A percentile compares a stretch with the other conserved stretches of the same genome.
These are phyloP conservation scores for Penicillium polonicum DNA, from an alignment of 2,329 filamentous ascomycete species.

Conservation along the genomic window DNA sequence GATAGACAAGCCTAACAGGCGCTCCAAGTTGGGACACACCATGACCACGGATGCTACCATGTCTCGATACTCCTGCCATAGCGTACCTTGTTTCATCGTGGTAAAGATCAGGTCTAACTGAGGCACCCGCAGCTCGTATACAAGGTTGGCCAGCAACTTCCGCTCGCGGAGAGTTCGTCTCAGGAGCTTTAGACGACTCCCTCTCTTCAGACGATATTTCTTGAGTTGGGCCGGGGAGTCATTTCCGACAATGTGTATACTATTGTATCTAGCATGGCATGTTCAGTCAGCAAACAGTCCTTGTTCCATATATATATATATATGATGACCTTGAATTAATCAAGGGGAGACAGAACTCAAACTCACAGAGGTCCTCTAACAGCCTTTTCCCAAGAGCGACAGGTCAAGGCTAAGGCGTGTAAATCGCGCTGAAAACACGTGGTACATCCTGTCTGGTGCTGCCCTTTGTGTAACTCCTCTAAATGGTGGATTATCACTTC, in stretches of 20 bases:
- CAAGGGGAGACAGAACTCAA: background rate
- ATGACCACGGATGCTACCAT: slow-evolving; percentile 57
- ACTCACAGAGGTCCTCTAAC: slow-evolving; percentile 53
- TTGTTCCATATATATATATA: background rate
- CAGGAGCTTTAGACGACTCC: slow-evolving; percentile 54
- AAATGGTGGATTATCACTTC: slow-evolving; percentile 55
- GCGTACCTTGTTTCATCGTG: slow-evolving; percentile 41
- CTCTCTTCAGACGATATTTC: slow-evolving; percentile 50
- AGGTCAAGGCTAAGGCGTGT: slow-evolving; percentile 53
- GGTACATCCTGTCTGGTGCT: slow-evolving; percentile 47
- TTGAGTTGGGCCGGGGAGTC: slow-evolving; percentile 48
- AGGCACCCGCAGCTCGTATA: slow-evolving; percentile 54
- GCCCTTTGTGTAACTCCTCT: slow-evolving; percentile 45
- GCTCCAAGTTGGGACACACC: slow-evolving; percentile 58
- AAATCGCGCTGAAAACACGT: slow-evolving; percentile 57
- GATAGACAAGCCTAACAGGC: slow-evolving; percentile 54
- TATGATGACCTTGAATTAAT: background rate
- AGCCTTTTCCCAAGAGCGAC: slow-evolving; percentile 56
- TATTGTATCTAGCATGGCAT: slow-evolving; percentile 45
- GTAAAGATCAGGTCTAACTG: slow-evolving; percentile 46
- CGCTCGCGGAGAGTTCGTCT: slow-evolving; percentile 55
- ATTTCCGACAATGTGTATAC: slow-evolving; percentile 50
- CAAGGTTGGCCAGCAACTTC: slow-evolving; percentile 51
- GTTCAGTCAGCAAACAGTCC: background rate
- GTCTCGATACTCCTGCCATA: slow-evolving; percentile 52